Conservation (phyloP, 192 early-diverging fungal genomes). For the Geosiphon pyriformis region DNA sequence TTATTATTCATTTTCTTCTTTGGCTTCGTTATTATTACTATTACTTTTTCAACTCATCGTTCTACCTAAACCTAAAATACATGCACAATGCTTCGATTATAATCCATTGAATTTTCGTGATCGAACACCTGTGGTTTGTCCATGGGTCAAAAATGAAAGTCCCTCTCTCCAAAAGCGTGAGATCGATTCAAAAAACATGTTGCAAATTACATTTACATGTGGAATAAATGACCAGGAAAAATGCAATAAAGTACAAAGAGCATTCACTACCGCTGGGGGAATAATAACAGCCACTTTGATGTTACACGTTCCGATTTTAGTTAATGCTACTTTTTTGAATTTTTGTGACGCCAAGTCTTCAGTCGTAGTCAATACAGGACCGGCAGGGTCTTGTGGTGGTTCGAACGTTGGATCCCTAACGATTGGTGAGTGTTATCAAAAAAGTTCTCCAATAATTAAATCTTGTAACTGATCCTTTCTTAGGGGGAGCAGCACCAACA, state of each 20-base stretch:
- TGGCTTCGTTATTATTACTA: too few species aligned
- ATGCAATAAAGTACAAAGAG: conserved; percentile 27
- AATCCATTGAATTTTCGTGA: too few species aligned
- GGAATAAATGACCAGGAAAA: not conserved
- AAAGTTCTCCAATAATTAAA: conserved; percentile 1
- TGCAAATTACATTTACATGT: not conserved
- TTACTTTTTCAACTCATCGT: too few species aligned
- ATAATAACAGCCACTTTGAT: conserved; percentile 29
- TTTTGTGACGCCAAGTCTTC: too few species aligned
- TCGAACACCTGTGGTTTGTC: too few species aligned
- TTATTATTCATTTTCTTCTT: too few species aligned
- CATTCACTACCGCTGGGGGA: conserved; percentile 26
- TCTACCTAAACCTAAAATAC: too few species aligned
- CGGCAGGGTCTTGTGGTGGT: not conserved
- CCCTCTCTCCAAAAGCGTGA: too few species aligned
- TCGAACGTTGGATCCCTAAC: not conserved
- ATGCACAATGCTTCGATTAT: too few species aligned
- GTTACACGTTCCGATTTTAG: conserved; percentile 25
- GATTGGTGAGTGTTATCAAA: conserved; percentile 11
- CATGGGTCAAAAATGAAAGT: too few species aligned
- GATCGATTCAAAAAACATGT: too few species aligned
- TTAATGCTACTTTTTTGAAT: conserved; percentile 32
- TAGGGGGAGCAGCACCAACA: conserved; percentile 33
- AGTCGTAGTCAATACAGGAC: too few species aligned
- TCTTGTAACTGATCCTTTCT: not conserved